Evolutionary conservation across 1,139 yeast species (phyloP).

Genomic region (Diutina pseudorugosa): DNA sequence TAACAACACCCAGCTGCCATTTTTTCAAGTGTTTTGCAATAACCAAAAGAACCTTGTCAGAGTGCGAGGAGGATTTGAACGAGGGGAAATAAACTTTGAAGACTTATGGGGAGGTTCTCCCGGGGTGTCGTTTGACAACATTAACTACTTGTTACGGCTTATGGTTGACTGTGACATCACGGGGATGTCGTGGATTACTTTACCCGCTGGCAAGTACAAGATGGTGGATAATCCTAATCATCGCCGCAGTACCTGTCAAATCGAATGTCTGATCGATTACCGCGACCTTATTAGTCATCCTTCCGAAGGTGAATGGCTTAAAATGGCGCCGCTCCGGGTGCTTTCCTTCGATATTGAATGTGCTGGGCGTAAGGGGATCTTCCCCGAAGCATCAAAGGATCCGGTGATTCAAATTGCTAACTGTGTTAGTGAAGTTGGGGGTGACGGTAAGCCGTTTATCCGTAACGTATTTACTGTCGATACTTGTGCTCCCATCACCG

Average conservation of each 20-base stretch:
- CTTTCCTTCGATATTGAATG: slow-evolving; percentile 96
- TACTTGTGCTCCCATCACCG: slow-evolving; percentile 87
- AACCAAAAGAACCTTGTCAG: slow-evolving; percentile 57
- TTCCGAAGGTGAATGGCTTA: slow-evolving; percentile 89
- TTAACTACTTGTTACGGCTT: slow-evolving; percentile 71
- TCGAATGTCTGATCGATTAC: slow-evolving; percentile 66
- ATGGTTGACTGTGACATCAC: slow-evolving; percentile 89
- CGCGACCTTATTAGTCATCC: slow-evolving; percentile 64
- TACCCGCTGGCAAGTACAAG: slow-evolving; percentile 63
- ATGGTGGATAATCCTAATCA: slow-evolving; percentile 22
- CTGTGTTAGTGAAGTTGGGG: slow-evolving; percentile 74
- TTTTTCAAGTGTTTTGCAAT: slow-evolving; percentile 57
- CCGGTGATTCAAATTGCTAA: slow-evolving; percentile 96
- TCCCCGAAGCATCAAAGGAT: slow-evolving; percentile 90
- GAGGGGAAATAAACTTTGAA: slow-evolving; percentile 64
- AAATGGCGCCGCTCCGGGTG: slow-evolving; percentile 87
- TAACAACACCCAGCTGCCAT: slow-evolving; percentile 68
- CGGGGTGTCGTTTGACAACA: slow-evolving; percentile 74
- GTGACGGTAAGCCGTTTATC: slow-evolving; percentile 65
- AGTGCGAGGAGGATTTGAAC: slow-evolving; percentile 70
- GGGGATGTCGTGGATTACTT: slow-evolving; percentile 96
- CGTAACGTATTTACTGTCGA: slow-evolving; percentile 90
- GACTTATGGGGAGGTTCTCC: slow-evolving; percentile 41
- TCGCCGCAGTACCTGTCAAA: slow-evolving; percentile 66
- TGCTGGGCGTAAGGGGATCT: slow-evolving; percentile 93